Percentiles rank a stretch among this genome's conserved stretches.
Evolutionary conservation across 768 basidiomycete species (phyloP).

Genomic region (Leccinum ochraceum): DNA sequence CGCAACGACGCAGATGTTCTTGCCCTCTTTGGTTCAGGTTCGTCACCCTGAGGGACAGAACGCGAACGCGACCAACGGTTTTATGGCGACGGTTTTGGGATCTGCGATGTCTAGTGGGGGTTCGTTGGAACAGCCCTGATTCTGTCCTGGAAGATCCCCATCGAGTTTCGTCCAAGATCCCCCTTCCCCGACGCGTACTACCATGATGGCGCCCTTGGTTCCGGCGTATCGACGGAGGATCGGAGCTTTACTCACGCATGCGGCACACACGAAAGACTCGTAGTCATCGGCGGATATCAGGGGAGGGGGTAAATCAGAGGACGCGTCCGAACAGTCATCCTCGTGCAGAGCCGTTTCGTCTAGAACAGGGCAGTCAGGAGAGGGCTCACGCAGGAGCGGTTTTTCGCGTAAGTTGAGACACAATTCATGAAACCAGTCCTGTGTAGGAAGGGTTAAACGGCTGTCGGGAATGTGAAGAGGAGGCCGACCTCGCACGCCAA

Average conservation of each 20-base stretch:
- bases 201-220: constrained; percentile 65
- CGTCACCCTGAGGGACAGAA: constrained; percentile 28
- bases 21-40: constrained; percentile 42
- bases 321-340: constrained; percentile 60
- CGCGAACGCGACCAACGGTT: constrained; percentile 47
- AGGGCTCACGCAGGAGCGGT: constrained; percentile 49
- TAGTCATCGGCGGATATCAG: constrained; percentile 70
- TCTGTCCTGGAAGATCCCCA: constrained; percentile 16
- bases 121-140: constrained; percentile 7
- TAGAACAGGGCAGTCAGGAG: constrained; percentile 22
- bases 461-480: too few relatives aligned
- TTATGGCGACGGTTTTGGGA: constrained; percentile 28
- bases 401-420: constrained; percentile 78
- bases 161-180: constrained; percentile 57
- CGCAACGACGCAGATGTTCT: constrained; percentile 36
- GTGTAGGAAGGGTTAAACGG: constrained; percentile 9
- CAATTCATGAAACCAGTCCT: constrained; percentile 94
- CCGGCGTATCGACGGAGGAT: constrained; percentile 66
- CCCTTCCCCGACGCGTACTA: constrained; percentile 50
- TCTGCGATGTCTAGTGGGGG: constrained; percentile 30
- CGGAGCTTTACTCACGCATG: constrained; percentile 60
- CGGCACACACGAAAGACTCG: constrained; percentile 71
- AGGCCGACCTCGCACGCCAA: constrained; percentile 71
- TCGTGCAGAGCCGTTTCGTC: constrained; percentile 27
- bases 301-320: constrained; percentile 65